Evolutionary conservation across 1,284 basidiomycete species (phyloP).

Genomic region (Golubevia sp.): DNA sequence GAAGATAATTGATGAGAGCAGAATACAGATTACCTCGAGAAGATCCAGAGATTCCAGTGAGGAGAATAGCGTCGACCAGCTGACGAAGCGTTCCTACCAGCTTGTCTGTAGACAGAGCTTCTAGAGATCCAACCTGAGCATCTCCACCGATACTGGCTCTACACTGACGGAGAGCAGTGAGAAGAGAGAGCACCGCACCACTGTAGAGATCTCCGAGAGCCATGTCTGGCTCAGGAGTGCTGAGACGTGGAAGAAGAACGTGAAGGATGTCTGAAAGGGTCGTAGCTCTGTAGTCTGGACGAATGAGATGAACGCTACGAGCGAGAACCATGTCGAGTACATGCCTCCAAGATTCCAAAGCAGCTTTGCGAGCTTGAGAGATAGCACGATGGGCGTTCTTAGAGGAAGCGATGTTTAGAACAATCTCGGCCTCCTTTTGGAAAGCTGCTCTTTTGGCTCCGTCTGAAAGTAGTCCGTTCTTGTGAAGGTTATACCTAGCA

Average conservation of each 20-base stretch:
- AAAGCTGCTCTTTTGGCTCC: conserved; percentile 32
- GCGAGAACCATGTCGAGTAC: conserved; percentile 49
- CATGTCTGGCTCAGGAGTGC: conserved; percentile 64
- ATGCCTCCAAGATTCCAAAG: conserved; percentile 49
- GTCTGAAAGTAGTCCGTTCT: conserved; percentile 32
- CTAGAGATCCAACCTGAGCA: conserved; percentile 63
- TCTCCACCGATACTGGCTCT: conserved; percentile 54
- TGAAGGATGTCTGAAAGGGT: conserved; percentile 48
- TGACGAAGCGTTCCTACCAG: conserved; percentile 76
- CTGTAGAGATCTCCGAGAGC: conserved; percentile 78
- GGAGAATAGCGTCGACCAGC: conserved; percentile 76
- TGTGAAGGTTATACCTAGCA: conserved; percentile 31
- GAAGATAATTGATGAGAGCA: conserved; percentile 82
- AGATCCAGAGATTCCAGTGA: conserved; percentile 78
- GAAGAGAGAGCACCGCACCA: conserved; percentile 77
- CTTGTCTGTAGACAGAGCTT: conserved; percentile 75
- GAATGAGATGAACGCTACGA: conserved; percentile 34
- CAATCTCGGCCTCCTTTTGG: conserved; percentile 35
- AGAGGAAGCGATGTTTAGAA: conserved; percentile 43
- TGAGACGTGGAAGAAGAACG: conserved; percentile 45
- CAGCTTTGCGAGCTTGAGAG: conserved; percentile 29
- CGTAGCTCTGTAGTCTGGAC: conserved; percentile 32
- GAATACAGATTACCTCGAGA: conserved; percentile 98
- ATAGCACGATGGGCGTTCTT: conserved; percentile 51
- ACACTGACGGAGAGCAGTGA: conserved; percentile 82